A percentile compares a stretch with the other conserved stretches of the same genome.
Evolutionary conservation across 1,139 yeast species (phyloP).

Genomic region (Blastobotrys apis): DNA sequence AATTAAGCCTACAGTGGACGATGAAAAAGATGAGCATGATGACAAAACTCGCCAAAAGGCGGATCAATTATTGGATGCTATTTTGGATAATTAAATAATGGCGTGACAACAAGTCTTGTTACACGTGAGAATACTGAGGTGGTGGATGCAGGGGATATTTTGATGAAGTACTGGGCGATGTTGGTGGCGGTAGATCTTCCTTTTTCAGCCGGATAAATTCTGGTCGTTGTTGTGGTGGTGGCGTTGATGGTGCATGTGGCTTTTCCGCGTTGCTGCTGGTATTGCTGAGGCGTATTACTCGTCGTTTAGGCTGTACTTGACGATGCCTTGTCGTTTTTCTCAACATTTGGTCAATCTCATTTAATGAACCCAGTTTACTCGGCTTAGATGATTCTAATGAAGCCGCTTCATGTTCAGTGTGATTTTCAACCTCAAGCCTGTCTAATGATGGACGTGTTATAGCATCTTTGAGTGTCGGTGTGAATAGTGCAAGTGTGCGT

Average conservation of each 20-base stretch:
- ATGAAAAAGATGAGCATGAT: slow-evolving; percentile 13
- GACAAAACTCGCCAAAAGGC: slow-evolving; percentile 18
- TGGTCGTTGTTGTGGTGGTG: slow-evolving; percentile 6
- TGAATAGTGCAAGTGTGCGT: slow-evolving; percentile 6
- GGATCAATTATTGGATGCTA: slow-evolving; percentile 26
- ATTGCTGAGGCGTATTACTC: slow-evolving; percentile 1
- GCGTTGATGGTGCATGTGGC: background rate
- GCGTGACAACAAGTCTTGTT: background rate
- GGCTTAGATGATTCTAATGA: too few species aligned
- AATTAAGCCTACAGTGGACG: slow-evolving; percentile 28
- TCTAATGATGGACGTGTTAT: slow-evolving; percentile 4
- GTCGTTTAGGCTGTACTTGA: slow-evolving; percentile 4
- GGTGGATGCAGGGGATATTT: too few species aligned
- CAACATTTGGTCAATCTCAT: background rate
- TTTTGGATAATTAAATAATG: slow-evolving; percentile 18
- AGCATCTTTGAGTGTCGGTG: slow-evolving; percentile 4
- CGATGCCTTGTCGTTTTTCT: background rate
- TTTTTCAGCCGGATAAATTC: background rate
- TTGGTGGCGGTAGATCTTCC: background rate
- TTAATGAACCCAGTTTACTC: background rate
- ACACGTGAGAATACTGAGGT: too few species aligned
- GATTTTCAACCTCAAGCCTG: too few species aligned
- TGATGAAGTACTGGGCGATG: too few species aligned
- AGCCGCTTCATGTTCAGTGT: too few species aligned
- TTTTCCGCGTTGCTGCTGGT: background rate